Conservation (phyloP, 768 basidiomycete species). For the Termitomyces sp. region DNA sequence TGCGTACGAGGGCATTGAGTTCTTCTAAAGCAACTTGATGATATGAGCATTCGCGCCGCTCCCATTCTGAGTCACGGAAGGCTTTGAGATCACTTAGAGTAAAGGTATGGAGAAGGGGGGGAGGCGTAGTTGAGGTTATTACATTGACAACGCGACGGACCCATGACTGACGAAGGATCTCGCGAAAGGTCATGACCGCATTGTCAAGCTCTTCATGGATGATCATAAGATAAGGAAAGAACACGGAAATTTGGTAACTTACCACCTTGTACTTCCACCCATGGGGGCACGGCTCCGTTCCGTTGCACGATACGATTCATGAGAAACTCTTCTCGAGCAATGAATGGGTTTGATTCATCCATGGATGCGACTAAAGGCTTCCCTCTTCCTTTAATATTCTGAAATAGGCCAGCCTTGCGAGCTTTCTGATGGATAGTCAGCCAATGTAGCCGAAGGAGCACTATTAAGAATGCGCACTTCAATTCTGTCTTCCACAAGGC, state of each 20-base stretch:
- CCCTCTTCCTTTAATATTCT: conserved; percentile 66
- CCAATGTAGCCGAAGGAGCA: background rate
- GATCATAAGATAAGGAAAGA: background rate
- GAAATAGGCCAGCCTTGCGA: conserved; percentile 64
- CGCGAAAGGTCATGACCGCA: conserved; percentile 60
- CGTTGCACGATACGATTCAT: conserved; percentile 85
- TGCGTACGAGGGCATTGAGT: conserved; percentile 71
- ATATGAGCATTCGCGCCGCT: conserved; percentile 61
- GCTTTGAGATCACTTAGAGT: conserved; percentile 35
- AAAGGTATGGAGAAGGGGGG: conserved; percentile 34
- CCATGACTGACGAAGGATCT: conserved; percentile 66
- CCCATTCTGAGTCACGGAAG: conserved; percentile 70
- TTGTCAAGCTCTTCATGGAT: conserved; percentile 58
- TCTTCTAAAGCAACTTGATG: conserved; percentile 69
- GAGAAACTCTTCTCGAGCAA: conserved; percentile 75
- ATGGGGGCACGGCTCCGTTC: conserved; percentile 81
- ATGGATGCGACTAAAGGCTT: conserved; percentile 34
- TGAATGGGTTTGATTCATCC: conserved; percentile 53
- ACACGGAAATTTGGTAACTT: conserved; percentile 18
- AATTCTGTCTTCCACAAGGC: conserved; percentile 75
- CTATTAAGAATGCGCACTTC: conserved; percentile 46
- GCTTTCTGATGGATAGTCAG: conserved; percentile 46
- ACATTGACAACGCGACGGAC: conserved; percentile 70
- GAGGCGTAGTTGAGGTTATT: conserved; percentile 46
- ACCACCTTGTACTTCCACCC: conserved; percentile 83